Evolutionary conservation across 805 yeast genomes (phyloP).

Genomic region (Sugiyamaella qingdaonensis): DNA sequence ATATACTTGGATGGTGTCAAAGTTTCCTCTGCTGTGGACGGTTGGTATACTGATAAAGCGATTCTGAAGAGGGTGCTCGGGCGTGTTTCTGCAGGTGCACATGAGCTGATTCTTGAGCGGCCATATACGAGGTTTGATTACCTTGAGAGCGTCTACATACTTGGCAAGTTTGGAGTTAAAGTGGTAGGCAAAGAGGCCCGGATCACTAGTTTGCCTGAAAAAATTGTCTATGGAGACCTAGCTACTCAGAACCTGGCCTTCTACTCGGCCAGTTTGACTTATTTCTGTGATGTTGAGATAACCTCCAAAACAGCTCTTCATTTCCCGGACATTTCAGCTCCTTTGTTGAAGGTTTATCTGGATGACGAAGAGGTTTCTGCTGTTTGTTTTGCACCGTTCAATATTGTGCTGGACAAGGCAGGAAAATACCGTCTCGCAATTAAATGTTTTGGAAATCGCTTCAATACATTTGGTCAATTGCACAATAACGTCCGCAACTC

Average conservation of each 20-base stretch:
- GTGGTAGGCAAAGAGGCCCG: background rate
- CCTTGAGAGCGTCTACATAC: conserved; percentile 6
- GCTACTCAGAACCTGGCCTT: conserved; percentile 5
- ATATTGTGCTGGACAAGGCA: background rate
- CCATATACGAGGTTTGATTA: background rate
- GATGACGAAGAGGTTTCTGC: background rate
- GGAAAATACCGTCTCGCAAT: background rate
- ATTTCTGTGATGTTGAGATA: background rate
- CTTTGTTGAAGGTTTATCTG: background rate
- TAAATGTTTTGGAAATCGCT: conserved; percentile 1
- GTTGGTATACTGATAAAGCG: conserved; percentile 1
- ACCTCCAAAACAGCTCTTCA: background rate
- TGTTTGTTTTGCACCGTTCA: conserved; percentile 1
- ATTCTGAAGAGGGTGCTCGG: background rate
- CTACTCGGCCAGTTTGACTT: conserved; percentile 2
- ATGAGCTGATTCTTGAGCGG: background rate
- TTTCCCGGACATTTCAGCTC: background rate
- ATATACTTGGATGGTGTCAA: background rate
- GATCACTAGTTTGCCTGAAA: background rate
- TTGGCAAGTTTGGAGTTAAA: conserved; percentile 8
- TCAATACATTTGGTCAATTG: conserved; percentile 3
- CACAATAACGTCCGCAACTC: background rate
- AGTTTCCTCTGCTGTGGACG: background rate
- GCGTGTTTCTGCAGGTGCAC: background rate
- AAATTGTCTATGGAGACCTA: conserved; percentile 5